Percentiles rank a stretch among this genome's conserved stretches.
Conservation (phyloP, 176 grass and related monocot species). For the Lolium perenne region DNA sequence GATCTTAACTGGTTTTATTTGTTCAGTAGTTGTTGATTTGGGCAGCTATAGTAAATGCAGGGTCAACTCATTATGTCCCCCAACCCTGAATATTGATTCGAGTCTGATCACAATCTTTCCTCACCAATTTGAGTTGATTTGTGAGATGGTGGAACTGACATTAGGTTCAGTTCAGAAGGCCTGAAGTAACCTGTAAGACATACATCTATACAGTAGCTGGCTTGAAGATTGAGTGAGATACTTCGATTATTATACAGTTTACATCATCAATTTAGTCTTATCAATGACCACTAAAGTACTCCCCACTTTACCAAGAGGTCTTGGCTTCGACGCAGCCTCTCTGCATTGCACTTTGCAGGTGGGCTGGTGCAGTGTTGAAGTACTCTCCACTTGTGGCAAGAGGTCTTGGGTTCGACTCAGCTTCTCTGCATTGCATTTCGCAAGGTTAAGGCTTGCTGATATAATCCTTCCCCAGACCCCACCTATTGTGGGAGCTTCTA, state of each 20-base stretch:
- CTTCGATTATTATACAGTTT: not conserved
- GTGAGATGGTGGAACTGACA: not conserved
- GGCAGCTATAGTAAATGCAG: constrained; percentile 1
- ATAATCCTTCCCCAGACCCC: too few relatives aligned
- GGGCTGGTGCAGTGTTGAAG: too few relatives aligned
- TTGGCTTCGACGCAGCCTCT: too few relatives aligned
- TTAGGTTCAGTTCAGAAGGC: not conserved
- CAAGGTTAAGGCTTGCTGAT: not conserved
- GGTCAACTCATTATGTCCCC: not conserved
- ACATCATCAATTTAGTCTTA: constrained; percentile 11
- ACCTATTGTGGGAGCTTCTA: too few relatives aligned
- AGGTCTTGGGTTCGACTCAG: too few relatives aligned
- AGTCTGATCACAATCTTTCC: not conserved
- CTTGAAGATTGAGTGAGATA: not conserved
- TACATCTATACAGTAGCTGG: not conserved
- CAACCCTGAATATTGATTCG: not conserved
- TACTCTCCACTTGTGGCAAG: too few relatives aligned
- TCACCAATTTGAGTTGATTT: constrained; percentile 1
- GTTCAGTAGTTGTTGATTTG: constrained; percentile 4
- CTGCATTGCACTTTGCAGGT: too few relatives aligned
- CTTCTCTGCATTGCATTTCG: too few relatives aligned
- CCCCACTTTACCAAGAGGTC: too few relatives aligned
- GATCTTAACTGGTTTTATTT: constrained; percentile 1
- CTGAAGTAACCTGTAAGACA: not conserved
- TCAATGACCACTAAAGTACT: not conserved